A percentile compares a stretch with the other conserved stretches of the same genome.
These are phyloP conservation scores for Irpex rosettiformis DNA, from an alignment of 1,284 basidiomycete species.

Conservation along the genomic window DNA sequence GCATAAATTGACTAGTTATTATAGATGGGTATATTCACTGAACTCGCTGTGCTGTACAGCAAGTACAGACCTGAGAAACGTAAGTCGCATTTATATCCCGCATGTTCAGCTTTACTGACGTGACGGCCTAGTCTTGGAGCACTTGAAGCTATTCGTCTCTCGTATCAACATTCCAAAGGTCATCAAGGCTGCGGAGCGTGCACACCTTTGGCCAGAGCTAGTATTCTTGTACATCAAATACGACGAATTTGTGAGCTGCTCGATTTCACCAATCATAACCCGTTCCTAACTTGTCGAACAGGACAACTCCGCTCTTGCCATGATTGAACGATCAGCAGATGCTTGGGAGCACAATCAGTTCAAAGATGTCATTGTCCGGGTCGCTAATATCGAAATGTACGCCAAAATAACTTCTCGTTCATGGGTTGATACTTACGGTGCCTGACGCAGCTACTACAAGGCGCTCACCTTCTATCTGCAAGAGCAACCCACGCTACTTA, in stretches of 20 bases:
- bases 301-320: slow-evolving; percentile 95
- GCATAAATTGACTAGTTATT: slow-evolving; percentile 9
- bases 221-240: slow-evolving; percentile 99
- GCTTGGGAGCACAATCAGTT: slow-evolving; percentile 99
- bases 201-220: slow-evolving; percentile 99
- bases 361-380: slow-evolving; percentile 93
- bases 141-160: slow-evolving; percentile 96
- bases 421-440: slow-evolving; percentile 9
- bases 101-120: not conserved
- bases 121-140: slow-evolving; percentile 86
- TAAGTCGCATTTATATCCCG: slow-evolving; percentile 37
- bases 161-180: slow-evolving; percentile 97
- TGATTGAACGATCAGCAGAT: slow-evolving; percentile 97
- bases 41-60: slow-evolving; percentile 92
- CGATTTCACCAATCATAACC: not conserved
- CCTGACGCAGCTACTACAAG: slow-evolving; percentile 74
- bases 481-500: slow-evolving; percentile 91
- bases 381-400: slow-evolving; percentile 97
- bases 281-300: slow-evolving; percentile 29
- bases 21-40: slow-evolving; percentile 92
- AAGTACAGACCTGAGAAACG: slow-evolving; percentile 95
- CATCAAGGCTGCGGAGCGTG: slow-evolving; percentile 92
- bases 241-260: slow-evolving; percentile 78
- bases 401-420: slow-evolving; percentile 22
- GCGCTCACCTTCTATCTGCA: slow-evolving; percentile 86